Base-by-base conservation (phyloP, 257 asterid genomes). In the Galeopsis tetrahit region DNA sequence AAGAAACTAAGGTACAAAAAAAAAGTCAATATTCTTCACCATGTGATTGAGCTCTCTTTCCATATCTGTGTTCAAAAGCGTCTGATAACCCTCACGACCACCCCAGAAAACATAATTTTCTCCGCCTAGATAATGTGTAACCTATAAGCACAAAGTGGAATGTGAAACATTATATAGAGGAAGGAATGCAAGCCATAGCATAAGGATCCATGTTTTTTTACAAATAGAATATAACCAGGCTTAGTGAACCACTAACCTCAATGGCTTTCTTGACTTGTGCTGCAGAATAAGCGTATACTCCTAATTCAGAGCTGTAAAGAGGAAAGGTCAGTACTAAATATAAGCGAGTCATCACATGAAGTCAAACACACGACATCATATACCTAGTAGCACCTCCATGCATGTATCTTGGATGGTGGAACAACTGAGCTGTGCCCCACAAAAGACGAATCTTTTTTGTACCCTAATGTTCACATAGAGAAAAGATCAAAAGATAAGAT, bases 301-400 rank as follows among this genome's bases (percentile, higher is more conserved):
- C 94, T 31, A 95, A 56, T 79, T 95, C 98, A 33, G 99, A 68
- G 87, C 99, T 95, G 93, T 39, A 80, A 15, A 17, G 48, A 46
- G 53, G 64, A 61, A 71, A 69, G 38, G 40, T 63, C 58, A 62
- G 3, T 6, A 49, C 9, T 17, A 7, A 39, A 72, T 4, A 61
- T n/a, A 39, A 11, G 51, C 0, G 33, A 35, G 28, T 33, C 48
- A 63, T 17, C 71, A 53, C 40, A 77, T 62, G 34, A 4, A 40
- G 28, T 51, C 7, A 2, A 70, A n/a, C 15, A 52, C 7, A 60
- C 10, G 46, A 59, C 7, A 72, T 52, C 48, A 71, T 39, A 43
- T 63, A 95, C 99, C 99, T 95, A 63, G 99, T 95, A 32, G 98
- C 96, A 79, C 83, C 99, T 72, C 99, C 99, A 77, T 95, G 99